phyloP scores from a whole-genome alignment of 257 asterid genomes.

The Solanum bukasovii region DNA sequence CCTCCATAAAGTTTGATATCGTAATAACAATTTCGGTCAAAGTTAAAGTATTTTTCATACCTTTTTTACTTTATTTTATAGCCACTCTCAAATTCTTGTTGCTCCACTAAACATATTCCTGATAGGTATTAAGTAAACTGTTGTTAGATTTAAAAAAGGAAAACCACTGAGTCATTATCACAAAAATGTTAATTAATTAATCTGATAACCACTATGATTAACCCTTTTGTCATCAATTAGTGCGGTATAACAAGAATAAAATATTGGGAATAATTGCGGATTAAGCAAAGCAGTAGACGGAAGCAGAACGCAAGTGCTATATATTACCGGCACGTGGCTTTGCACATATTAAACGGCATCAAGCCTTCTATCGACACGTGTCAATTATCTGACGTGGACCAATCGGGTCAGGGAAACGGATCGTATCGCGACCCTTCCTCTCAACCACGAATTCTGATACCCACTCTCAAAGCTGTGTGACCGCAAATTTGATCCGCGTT shows the following conservation, averaged over 20 bases:
- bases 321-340: neutral
- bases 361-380: conserved; percentile 29
- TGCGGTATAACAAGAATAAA: neutral
- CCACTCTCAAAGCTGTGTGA: conserved; percentile 27
- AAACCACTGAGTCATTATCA: neutral
- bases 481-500: conserved; percentile 26
- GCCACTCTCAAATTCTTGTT: neutral
- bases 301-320: neutral
- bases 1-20: too few relatives aligned
- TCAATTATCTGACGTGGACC: conserved; percentile 28
- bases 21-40: too few relatives aligned
- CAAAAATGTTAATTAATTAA: neutral
- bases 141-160: neutral
- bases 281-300: neutral
- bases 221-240: neutral
- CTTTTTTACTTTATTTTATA: neutral
- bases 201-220: neutral
- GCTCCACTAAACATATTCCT: neutral
- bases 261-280: neutral
- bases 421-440: conserved; percentile 48
- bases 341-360: neutral
- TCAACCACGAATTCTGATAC: conserved; percentile 83
- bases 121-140: neutral
- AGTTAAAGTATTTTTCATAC: too few relatives aligned
- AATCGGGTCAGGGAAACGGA: conserved; percentile 49